phyloP scores from a whole-genome alignment of 805 yeast genomes.

The Wickerhamiella allomyrinae region DNA sequence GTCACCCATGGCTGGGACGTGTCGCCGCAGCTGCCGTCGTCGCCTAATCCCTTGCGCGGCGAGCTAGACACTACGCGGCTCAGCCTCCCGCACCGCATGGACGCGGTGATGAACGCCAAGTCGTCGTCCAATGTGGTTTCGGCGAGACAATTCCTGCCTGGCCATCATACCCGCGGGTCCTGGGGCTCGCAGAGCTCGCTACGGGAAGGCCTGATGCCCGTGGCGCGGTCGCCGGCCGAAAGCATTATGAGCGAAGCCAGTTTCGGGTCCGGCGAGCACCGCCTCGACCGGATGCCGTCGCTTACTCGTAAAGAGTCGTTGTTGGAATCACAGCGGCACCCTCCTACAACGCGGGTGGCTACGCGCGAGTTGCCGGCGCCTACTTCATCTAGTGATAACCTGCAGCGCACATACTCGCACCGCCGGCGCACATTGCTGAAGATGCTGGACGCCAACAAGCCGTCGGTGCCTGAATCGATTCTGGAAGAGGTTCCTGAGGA shows the following conservation, averaged over 20 bases:
- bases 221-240: background rate
- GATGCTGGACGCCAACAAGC: constrained; percentile 15
- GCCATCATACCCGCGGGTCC: background rate
- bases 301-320: constrained; percentile 23
- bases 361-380: constrained; percentile 7
- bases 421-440: constrained; percentile 11
- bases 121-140: background rate
- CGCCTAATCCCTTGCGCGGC: background rate
- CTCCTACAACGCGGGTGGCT: constrained; percentile 15
- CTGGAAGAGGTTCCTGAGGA: constrained; percentile 6
- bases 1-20: constrained; percentile 2
- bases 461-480: constrained; percentile 1
- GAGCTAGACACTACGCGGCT: constrained; percentile 1
- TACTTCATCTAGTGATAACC: constrained; percentile 4
- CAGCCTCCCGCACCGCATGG: background rate
- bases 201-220: background rate
- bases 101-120: constrained; percentile 1
- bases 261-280: background rate
- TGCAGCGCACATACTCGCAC: constrained; percentile 18
- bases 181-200: constrained; percentile 1
- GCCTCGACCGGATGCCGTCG: constrained; percentile 6
- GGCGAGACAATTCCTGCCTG: background rate
- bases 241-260: background rate
- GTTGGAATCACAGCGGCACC: constrained; percentile 21
- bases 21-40: background rate